Percentiles rank a stretch among this genome's conserved stretches.
phyloP scores from a whole-genome alignment of 805 yeast species.

The Groenewaldozyma tartarivorans region DNA sequence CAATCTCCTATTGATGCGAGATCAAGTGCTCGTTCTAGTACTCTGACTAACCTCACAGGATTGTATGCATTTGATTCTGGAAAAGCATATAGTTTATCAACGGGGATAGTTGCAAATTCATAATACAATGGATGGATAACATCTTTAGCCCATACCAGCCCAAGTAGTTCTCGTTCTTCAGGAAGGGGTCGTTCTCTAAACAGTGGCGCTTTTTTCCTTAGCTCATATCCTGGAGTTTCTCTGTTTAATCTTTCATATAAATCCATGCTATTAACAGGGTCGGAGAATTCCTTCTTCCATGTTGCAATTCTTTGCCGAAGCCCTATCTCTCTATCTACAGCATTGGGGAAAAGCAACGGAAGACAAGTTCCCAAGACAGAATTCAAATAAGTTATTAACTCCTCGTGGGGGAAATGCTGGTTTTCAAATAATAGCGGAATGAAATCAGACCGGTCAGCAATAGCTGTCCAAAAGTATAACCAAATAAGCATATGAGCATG shows the following conservation, averaged over 20 bases:
- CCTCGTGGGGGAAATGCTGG: slow-evolving; percentile 9
- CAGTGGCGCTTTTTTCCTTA: slow-evolving; percentile 9
- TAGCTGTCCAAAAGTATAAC: slow-evolving; percentile 59
- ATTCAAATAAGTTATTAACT: slow-evolving; percentile 8
- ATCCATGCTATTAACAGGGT: not conserved
- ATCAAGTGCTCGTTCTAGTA: slow-evolving; percentile 10
- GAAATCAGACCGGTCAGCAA: slow-evolving; percentile 5
- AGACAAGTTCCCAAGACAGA: not conserved
- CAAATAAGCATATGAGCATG: slow-evolving; percentile 69
- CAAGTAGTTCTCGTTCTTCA: slow-evolving; percentile 15
- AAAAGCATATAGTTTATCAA: not conserved
- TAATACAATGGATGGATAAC: slow-evolving; percentile 2
- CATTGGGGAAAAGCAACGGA: not conserved
- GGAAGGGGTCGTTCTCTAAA: slow-evolving; percentile 16
- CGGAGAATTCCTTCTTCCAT: slow-evolving; percentile 2
- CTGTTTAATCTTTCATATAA: slow-evolving; percentile 3
- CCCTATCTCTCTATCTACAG: not conserved
- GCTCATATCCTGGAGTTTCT: slow-evolving; percentile 5
- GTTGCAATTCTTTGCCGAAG: slow-evolving; percentile 2
- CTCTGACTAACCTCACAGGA: slow-evolving; percentile 10
- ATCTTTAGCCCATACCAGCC: slow-evolving; percentile 15
- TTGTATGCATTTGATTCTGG: not conserved
- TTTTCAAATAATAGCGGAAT: not conserved
- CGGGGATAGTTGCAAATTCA: not conserved
- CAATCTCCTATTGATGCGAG: slow-evolving; percentile 6